Evolutionary conservation across 2,329 filamentous ascomycete species (phyloP).

Genomic region (Septoria linicola): DNA sequence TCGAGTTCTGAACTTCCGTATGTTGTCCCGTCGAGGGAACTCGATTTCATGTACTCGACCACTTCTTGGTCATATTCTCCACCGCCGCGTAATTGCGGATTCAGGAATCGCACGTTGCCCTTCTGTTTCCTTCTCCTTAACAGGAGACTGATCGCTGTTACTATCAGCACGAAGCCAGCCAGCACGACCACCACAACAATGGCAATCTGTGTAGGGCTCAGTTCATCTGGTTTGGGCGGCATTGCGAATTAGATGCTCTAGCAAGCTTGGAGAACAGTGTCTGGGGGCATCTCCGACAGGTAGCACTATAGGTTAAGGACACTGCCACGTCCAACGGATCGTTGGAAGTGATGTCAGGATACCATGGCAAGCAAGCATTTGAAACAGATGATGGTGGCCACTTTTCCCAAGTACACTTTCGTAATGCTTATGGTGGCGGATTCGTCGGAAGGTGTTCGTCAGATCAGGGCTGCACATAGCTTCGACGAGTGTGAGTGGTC

Average conservation of each 20-base stretch:
- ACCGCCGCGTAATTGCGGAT: conserved; percentile 4
- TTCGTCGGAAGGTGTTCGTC: not conserved
- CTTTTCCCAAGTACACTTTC: not conserved
- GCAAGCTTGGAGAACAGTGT: too few species aligned
- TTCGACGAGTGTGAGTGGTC: not conserved
- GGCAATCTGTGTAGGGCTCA: not conserved
- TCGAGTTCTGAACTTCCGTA: not conserved
- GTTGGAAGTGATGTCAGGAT: conserved; percentile 2
- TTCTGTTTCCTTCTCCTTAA: not conserved
- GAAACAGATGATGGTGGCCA: not conserved
- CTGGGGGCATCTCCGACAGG: too few species aligned
- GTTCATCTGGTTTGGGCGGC: not conserved
- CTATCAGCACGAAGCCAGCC: not conserved
- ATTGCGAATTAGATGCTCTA: too few species aligned
- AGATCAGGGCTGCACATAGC: not conserved
- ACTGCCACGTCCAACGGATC: not conserved
- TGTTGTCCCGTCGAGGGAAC: conserved; percentile 3
- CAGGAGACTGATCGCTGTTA: not conserved
- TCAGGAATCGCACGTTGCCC: not conserved
- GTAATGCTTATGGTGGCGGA: conserved; percentile 12
- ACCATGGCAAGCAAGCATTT: not conserved
- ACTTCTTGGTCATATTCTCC: conserved; percentile 3
- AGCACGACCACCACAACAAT: conserved; percentile 4
- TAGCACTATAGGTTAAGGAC: too few species aligned
- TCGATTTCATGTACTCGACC: conserved; percentile 13